Evolutionary conservation across 306 rosid genomes (phyloP).

Genomic region (Glycine latifolia): DNA sequence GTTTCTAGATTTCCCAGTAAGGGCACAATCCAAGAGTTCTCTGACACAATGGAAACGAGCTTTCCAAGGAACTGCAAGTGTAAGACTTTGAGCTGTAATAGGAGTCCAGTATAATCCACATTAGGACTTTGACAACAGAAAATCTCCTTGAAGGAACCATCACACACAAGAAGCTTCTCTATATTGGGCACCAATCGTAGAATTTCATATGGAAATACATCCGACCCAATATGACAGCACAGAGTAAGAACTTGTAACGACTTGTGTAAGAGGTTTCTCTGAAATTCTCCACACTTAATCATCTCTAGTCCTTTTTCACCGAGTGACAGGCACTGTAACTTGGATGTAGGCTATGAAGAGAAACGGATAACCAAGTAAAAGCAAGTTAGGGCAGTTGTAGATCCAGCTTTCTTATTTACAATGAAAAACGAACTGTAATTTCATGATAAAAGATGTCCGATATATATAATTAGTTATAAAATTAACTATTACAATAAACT

Average conservation of each 20-base stretch:
- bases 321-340: not conserved
- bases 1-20: too few relatives aligned
- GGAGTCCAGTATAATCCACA: not conserved
- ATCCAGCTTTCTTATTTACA: not conserved
- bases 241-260: not conserved
- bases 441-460: too few relatives aligned
- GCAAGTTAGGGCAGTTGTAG: not conserved
- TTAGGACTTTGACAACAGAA: not conserved
- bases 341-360: not conserved
- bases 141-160: not conserved
- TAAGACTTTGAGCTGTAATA: not conserved
- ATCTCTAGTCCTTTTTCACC: not conserved
- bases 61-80: too few relatives aligned
- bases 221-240: not conserved
- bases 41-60: too few relatives aligned
- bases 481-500: too few relatives aligned
- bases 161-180: not conserved
- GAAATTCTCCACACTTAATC: constrained; percentile 1
- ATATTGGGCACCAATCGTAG: not conserved
- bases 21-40: too few relatives aligned
- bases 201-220: not conserved
- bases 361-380: not conserved
- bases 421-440: not conserved
- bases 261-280: not conserved
- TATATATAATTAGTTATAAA: too few relatives aligned